Conservation (phyloP, 2,329 filamentous ascomycete genomes). For the Fusarium begoniae region DNA sequence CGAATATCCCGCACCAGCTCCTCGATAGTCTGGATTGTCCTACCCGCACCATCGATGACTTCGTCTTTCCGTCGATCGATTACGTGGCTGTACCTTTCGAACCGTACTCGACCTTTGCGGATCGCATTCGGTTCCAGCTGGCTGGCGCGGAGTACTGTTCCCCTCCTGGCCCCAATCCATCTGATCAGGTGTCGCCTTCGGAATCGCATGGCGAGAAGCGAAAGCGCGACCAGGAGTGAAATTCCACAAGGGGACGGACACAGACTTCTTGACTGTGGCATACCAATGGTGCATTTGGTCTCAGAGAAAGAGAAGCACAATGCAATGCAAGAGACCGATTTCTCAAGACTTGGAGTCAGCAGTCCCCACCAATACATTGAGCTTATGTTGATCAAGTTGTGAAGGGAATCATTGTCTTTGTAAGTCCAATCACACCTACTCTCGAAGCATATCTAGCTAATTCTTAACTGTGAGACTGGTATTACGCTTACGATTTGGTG, state of each 20-base stretch:
- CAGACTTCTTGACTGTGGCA: no score
- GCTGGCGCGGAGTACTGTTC: background rate
- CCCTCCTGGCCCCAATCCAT: background rate
- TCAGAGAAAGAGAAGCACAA: background rate
- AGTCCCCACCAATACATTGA: background rate
- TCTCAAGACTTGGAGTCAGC: background rate
- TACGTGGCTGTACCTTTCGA: background rate
- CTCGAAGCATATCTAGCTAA: background rate
- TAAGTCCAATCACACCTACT: background rate
- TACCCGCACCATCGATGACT: background rate
- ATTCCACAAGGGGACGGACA: fast-evolving
- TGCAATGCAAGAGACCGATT: background rate
- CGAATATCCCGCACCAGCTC: background rate
- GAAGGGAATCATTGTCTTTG: fast-evolving
- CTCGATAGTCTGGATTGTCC: background rate
- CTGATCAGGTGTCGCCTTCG: background rate
- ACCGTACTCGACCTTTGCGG: background rate
- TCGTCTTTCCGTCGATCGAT: background rate
- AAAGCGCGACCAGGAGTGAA: background rate
- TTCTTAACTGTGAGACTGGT: no score
- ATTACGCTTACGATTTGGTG: no score
- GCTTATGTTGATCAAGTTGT: background rate
- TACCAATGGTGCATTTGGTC: fast-evolving
- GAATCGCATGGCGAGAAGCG: background rate
- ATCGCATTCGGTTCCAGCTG: background rate